Evolutionary conservation across 2,329 filamentous ascomycete genomes (phyloP).

Genomic region (Pyrenochaeta sp.): DNA sequence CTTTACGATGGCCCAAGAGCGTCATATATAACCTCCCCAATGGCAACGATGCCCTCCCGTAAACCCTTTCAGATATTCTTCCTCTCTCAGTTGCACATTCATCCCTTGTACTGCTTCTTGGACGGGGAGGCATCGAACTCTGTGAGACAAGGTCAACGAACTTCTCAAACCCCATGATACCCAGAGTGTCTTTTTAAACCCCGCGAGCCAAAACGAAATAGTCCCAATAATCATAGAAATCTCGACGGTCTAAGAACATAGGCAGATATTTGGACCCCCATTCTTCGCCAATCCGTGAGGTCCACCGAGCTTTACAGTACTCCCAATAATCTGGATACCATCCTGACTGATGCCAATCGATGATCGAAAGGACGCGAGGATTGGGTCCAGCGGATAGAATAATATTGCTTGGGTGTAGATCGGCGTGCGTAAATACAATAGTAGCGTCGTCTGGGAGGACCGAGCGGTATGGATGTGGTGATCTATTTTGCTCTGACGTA

Average conservation of each 20-base stretch:
- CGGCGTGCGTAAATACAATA: slow-evolving; percentile 30
- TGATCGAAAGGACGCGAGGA: slow-evolving; percentile 11
- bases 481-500: slow-evolving; percentile 8
- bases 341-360: slow-evolving; percentile 25
- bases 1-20: no score
- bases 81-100: no score
- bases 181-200: slow-evolving; percentile 4
- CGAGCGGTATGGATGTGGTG: slow-evolving; percentile 25
- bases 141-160: no score
- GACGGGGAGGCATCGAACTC: no score
- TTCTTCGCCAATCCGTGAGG: slow-evolving; percentile 17
- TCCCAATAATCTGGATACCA: slow-evolving; percentile 14
- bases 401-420: slow-evolving; percentile 30
- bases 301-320: slow-evolving; percentile 24
- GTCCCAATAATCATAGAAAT: slow-evolving; percentile 25
- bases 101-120: no score
- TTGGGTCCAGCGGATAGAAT: slow-evolving; percentile 10
- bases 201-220: slow-evolving; percentile 25
- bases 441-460: slow-evolving; percentile 20
- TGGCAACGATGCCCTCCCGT: no score
- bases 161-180: no score
- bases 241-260: slow-evolving; percentile 15
- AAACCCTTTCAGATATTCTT: no score
- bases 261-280: slow-evolving; percentile 22
- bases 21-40: no score